A percentile compares a stretch with the other conserved stretches of the same genome.
phyloP scores from a whole-genome alignment of 2,329 filamentous ascomycete genomes.

The Neoscytalidium dimidiatum region DNA sequence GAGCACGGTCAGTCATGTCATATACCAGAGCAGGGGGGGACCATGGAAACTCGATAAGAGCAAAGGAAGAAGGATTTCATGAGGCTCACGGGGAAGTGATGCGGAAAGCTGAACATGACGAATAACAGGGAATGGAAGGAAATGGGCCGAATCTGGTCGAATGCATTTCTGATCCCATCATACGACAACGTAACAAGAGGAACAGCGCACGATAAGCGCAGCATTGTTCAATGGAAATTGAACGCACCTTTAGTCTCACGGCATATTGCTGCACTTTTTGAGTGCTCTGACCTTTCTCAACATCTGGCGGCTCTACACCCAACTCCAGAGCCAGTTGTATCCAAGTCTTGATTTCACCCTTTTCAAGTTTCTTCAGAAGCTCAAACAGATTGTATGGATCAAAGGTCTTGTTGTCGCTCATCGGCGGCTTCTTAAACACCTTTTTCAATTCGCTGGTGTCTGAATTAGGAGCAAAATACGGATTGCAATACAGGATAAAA shows the following conservation, averaged over 20 bases:
- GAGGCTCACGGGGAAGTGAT: no score
- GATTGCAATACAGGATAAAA: slow-evolving; percentile 92
- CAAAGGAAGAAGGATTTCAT: no score
- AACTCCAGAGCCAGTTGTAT: slow-evolving; percentile 81
- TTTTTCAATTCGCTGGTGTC: slow-evolving; percentile 73
- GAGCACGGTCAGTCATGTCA: neutral
- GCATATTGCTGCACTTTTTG: slow-evolving; percentile 96
- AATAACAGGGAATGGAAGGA: neutral
- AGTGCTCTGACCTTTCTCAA: slow-evolving; percentile 80
- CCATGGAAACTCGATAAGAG: no score
- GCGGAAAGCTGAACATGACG: no score
- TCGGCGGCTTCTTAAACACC: slow-evolving; percentile 77
- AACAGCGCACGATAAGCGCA: no score
- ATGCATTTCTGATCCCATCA: no score
- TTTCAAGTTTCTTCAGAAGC: slow-evolving; percentile 75
- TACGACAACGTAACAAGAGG: no score
- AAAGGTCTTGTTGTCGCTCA: slow-evolving; percentile 85
- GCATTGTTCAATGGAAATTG: neutral
- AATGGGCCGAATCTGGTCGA: no score
- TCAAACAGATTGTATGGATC: slow-evolving; percentile 75
- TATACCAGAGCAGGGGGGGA: no score
- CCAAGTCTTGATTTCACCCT: slow-evolving; percentile 90
- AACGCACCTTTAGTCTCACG: slow-evolving; percentile 80
- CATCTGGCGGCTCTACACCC: slow-evolving; percentile 83
- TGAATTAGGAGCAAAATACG: slow-evolving; percentile 68